Evolutionary conservation across 768 basidiomycete genomes (phyloP), one percentile per base, ranked within the genome.

Genomic region (Glaciozyma antarctica): DNA sequence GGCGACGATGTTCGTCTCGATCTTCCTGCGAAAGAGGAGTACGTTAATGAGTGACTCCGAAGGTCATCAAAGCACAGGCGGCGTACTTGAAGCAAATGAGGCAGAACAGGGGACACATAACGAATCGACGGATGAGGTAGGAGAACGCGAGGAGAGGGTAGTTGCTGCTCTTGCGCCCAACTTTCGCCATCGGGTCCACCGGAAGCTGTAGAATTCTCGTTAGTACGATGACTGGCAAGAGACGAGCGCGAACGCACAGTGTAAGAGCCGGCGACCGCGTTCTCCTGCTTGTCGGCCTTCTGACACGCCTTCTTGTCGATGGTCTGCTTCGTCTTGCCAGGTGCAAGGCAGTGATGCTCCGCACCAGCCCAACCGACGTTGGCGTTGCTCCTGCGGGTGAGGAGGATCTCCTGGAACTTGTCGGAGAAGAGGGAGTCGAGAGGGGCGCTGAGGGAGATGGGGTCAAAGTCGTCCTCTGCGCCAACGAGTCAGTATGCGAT

Each of bases 31-130:
- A 28, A 3, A 1, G 17, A 3, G 32, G 22, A 0, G 43, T 22
- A n/a, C 24, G 12, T 58, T 41, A 32, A 32, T 32, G 32, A 32
- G 32, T 32, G 32, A 32, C 32, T 32, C 32, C 9, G 32, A 4
- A 32, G 32, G 32, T 32, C 32, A 5, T 9, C 32, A 9, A 4
- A 9, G 32, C 32, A 32, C 32, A 32, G 41, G 47, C 2, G 32
- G 28, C 52, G 19, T 30, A 62, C 64, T 61, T 82, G 71, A 86
- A 86, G 75, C 87, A 87, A n/a, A 86, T 84, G n/a, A 86, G 79
- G 69, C 87, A 88, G 75, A 83, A 86, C 26, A 82, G 79, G 0
- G 84, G 82, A 69, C 85, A 87, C 26, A 87, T 78, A 84, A 86
- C 65, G 47, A 60, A 77, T 21, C 86, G 81, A 22, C 87, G 81